Evolutionary conservation across 805 yeast genomes (phyloP).

Genomic region (Nakazawaea peltata): DNA sequence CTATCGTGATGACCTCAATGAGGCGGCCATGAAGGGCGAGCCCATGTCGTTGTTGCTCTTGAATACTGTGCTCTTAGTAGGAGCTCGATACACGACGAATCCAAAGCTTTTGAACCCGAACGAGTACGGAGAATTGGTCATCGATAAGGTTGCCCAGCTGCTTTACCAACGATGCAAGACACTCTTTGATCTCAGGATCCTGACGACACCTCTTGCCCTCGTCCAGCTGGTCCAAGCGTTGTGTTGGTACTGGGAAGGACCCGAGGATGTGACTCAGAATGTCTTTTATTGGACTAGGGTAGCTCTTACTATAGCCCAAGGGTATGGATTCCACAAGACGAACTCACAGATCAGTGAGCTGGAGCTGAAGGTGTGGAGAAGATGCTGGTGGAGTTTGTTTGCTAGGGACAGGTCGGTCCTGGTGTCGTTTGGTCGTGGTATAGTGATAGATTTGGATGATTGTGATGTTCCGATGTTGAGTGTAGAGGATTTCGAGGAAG

Average conservation of each 20-base stretch:
- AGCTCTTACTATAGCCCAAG: constrained; percentile 66
- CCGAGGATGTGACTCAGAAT: constrained; percentile 59
- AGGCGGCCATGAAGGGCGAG: too few species aligned
- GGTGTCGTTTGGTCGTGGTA: constrained; percentile 69
- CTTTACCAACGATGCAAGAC: constrained; percentile 71
- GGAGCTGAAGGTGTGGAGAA: constrained; percentile 39
- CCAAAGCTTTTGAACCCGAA: constrained; percentile 44
- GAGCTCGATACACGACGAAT: constrained; percentile 52
- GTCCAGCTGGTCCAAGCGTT: constrained; percentile 56
- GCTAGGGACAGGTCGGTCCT: constrained; percentile 64
- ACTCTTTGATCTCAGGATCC: constrained; percentile 61
- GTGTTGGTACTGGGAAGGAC: constrained; percentile 69
- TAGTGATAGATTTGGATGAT: constrained; percentile 59
- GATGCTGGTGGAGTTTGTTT: constrained; percentile 73
- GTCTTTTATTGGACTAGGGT: constrained; percentile 64
- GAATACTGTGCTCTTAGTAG: constrained; percentile 63
- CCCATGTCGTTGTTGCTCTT: constrained; percentile 56
- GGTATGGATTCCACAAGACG: constrained; percentile 59
- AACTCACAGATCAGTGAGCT: constrained; percentile 14
- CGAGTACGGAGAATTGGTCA: constrained; percentile 22
- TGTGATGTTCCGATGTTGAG: constrained; percentile 71
- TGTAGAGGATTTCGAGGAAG: constrained; percentile 55
- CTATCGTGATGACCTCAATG: constrained; percentile 43
- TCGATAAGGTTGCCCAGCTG: constrained; percentile 46
- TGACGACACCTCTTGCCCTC: constrained; percentile 52